Evolutionary conservation across 2,329 filamentous ascomycete species (phyloP).

Genomic region (Gyromitra esculenta): DNA sequence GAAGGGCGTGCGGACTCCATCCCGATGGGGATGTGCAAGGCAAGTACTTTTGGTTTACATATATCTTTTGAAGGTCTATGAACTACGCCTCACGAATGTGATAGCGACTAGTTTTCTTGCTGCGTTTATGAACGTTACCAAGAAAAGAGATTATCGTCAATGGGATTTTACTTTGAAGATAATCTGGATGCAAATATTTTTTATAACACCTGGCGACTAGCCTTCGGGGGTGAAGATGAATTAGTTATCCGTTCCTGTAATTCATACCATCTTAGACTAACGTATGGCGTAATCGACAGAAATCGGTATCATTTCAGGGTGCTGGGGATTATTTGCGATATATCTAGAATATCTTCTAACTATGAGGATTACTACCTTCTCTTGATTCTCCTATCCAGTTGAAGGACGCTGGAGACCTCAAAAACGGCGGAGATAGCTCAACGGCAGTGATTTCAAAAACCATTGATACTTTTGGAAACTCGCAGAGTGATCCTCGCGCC

Average conservation of each 20-base stretch:
- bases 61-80: background rate
- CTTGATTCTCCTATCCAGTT: background rate
- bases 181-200: constrained; percentile 11
- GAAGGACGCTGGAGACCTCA: background rate
- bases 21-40: background rate
- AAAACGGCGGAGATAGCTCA: constrained; percentile 4
- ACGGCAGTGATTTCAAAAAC: constrained; percentile 6
- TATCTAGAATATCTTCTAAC: background rate
- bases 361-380: background rate
- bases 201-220: constrained; percentile 17
- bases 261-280: background rate
- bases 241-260: background rate
- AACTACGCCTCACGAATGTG: background rate
- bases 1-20: constrained; percentile 2
- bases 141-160: constrained; percentile 5
- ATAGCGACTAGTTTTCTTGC: constrained; percentile 17
- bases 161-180: constrained; percentile 27
- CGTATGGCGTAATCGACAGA: background rate
- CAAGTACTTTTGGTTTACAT: constrained; percentile 12
- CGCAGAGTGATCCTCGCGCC: background rate
- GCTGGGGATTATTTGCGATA: background rate
- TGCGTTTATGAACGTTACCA: background rate
- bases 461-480: background rate
- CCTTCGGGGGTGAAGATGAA: constrained; percentile 28
- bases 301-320: background rate